Evolutionary conservation across 225 moss, liverwort and hornwort species (phyloP), one percentile per base, ranked within the genome.

Genomic region (Pseudoscleropodium purum): DNA sequence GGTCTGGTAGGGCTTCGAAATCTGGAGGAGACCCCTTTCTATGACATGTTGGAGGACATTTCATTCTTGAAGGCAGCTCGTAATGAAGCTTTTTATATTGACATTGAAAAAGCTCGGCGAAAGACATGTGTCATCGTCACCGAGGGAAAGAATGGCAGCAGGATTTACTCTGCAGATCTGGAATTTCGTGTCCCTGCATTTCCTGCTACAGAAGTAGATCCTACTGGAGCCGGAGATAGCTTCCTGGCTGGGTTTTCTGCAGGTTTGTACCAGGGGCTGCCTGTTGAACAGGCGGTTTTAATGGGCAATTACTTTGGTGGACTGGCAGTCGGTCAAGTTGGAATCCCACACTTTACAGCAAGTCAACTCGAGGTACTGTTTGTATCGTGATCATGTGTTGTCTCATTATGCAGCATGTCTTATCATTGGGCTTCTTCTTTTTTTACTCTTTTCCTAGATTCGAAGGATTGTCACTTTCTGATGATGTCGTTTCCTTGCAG

Each of bases 271-370:
- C 94, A 94, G 90, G 97, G 99, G 39, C 93, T 97, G 76, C 93
- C 96, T 24, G 96, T 97, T 36, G 96, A 96, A 64, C 95, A 97
- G 89, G 96, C 97, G 64, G 97, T 96, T 83, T 91, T 95, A 36
- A 95, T 99, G 97, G 97, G 97, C 45, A 99, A 99, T 84, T 99
- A 96, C 91, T 99, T 99, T 69, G 99, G 97, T 83, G 96, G 95
- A 80, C 94, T 97, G 87, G 96, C 99, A 61, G 99, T 99, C 43
- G 92, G 93, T 69, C 97, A 99, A 96, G 96, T 99, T 79, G 99
- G 97, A 82, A 95, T 97, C 31, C 97, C 99, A 56, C 91, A 88
- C 59, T 97, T 99, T 75, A 94, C 96, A 75, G 85, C 93, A 74
- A 91, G 82, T 89, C 96, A 99, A 88, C 88, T 99, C 72, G 92